Base-by-base conservation (phyloP, 345 rosid genomes). In the Salix exigua region DNA sequence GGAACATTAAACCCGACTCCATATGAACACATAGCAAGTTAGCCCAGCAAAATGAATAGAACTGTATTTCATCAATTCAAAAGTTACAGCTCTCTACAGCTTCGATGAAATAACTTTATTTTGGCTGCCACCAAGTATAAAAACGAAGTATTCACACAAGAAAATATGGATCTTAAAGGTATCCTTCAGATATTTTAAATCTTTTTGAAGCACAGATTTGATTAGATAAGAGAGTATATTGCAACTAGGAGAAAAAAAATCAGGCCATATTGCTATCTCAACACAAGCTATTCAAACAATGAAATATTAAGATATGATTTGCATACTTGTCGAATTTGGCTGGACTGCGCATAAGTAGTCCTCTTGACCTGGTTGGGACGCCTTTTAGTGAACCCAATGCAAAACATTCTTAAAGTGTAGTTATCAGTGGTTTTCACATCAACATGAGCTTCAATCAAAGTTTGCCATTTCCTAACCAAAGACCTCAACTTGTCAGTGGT, bases 401-500 rank as follows among this genome's bases (percentile, higher is more conserved):
- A 94, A 87, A 96, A 96, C 82, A 96, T 80, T 87, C 98, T 92
- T 74, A 92, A 66, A 2, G 97, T 96, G 79, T 82, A 92, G 85
- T 81, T 90, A 40, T 92, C 99, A 2, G 97, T 96, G 5, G 99
- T 94, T 84, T 96, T 96, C 30, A 96, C 97, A 87, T 96, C 99
- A n/a, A 94, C 99, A 72, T 91, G 93, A 67, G 91, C 85, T 86
- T 96, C 99, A 33, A 92, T 92, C 87, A 93, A 81, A 21, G 96
- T 93, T 80, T 96, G 97, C 98, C 98, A 96, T 82, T 91, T 96
- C 58, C 90, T 85, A 68, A 94, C 99, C 88, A 96, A 83, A 0
- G 99, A 96, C 91, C 99, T 96, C 77, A 93, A 77, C 78, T 96
- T 96, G 85, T 94, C 99, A 0, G 95, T 92, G 0, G 99, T 96